Evolutionary conservation across 371 early-diverging fungal genomes (phyloP).

Genomic region (Lichtheimia corymbifera): DNA sequence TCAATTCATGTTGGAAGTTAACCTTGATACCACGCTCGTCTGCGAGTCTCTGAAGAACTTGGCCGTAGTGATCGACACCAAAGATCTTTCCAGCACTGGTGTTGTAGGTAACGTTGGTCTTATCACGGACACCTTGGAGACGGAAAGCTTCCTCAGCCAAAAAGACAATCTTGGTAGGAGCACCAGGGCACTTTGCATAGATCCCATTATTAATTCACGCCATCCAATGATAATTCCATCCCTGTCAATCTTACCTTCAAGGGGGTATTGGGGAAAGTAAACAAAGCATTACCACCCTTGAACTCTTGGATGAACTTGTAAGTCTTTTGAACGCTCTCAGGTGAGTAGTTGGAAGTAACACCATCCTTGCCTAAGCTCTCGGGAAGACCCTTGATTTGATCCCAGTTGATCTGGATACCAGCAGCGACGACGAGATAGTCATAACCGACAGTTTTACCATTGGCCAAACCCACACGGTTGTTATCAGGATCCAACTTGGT

Average conservation of each 20-base stretch:
- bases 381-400: constrained; percentile 75
- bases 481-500: constrained; percentile 67
- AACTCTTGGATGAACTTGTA: constrained; percentile 72
- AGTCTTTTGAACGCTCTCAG: constrained; percentile 75
- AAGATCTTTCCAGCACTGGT: constrained; percentile 85
- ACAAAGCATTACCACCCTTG: constrained; percentile 84
- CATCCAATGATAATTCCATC: too few species aligned
- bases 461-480: constrained; percentile 66
- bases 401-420: constrained; percentile 82
- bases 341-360: constrained; percentile 83
- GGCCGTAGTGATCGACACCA: constrained; percentile 85
- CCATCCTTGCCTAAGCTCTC: constrained; percentile 80
- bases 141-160: constrained; percentile 86
- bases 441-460: constrained; percentile 74
- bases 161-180: constrained; percentile 90
- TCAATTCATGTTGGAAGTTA: constrained; percentile 73
- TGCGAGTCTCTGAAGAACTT: constrained; percentile 66
- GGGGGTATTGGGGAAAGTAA: constrained; percentile 88
- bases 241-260: constrained; percentile 57
- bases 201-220: neutral
- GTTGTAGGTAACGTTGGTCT: constrained; percentile 73
- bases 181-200: constrained; percentile 73
- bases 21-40: constrained; percentile 70
- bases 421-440: constrained; percentile 89
- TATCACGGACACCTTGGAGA: constrained; percentile 66